Base-by-base conservation (phyloP, 1,139 yeast genomes). In the Pichia sp. region DNA sequence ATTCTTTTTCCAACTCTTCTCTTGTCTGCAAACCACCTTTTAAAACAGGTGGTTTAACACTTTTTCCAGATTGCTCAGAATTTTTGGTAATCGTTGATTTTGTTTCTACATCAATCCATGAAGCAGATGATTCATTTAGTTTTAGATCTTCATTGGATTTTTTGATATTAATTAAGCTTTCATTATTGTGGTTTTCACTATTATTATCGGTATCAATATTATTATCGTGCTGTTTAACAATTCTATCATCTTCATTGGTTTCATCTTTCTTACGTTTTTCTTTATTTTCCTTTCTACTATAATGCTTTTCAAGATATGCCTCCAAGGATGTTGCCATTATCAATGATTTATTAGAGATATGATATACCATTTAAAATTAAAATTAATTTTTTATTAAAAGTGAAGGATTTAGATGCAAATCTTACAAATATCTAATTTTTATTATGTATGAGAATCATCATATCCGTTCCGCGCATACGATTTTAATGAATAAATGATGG, bases 101-200 rank as follows among this genome's bases (percentile, higher is more conserved):
- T 0, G 74, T 67, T 50, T 73, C 76, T 25, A 74, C 56, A 3
- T 78, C 78, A 2, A 73, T 73, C 40, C 59, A 58, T 2, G 72
- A 68, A 2, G 74, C 74, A 20, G 29, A 31, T 10, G 25, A 22
- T 10, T 3, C 11, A 29, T 33, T 33, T 6, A 6, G 10, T 20
- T 4, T 23, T 22, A 12, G 8, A 16, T 5, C 7, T n/a, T 32
- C 16, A 11, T n/a, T n/a, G 7, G 32, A 30, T 12, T 23, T 7
- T 5, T 34, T 9, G 9, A 9, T 26, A 16, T 16, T 16, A 16
- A 16, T 16, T 16, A 16, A 16, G 16, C 16, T 16, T 16, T 16
- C 16, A 16, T 16, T 16, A 16, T 16, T 16, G 16, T 16, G 16
- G 16, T 16, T 16, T 16, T 16, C 16, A 16, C 16, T 16, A 16